Percentiles rank a stretch among this genome's conserved stretches.
Conservation (phyloP, 2,329 filamentous ascomycete species). For the Pleomassaria siparia region DNA sequence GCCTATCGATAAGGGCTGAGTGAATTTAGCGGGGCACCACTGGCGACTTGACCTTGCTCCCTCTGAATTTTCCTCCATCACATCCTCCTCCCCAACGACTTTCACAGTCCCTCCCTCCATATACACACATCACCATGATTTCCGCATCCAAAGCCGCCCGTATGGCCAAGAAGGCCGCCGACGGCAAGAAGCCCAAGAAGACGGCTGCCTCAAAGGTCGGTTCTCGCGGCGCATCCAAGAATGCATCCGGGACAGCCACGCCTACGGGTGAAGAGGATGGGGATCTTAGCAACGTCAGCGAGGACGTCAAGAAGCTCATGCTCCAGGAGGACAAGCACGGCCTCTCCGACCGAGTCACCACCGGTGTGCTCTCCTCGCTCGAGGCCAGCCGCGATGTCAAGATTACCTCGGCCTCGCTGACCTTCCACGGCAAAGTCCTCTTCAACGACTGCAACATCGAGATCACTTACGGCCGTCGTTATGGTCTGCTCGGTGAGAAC, state of each 20-base stretch:
- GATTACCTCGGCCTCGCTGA: conserved; percentile 88
- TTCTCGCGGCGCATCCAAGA: conserved; percentile 68
- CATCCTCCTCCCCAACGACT: conserved; percentile 20
- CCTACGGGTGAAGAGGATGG: conserved; percentile 70
- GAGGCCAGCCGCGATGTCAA: conserved; percentile 90
- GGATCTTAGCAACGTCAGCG: conserved; percentile 55
- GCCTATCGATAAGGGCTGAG: conserved; percentile 4
- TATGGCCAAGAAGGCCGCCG: conserved; percentile 65
- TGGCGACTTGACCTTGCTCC: conserved; percentile 9
- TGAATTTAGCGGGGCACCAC: conserved; percentile 4
- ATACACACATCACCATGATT: conserved; percentile 55
- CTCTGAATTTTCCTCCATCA: conserved; percentile 24
- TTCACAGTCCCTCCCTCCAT: conserved; percentile 7
- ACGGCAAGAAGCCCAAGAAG: conserved; percentile 76
- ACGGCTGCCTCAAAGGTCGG: conserved; percentile 70
- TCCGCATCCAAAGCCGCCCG: conserved; percentile 70
- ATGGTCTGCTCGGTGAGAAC: conserved; percentile 97
- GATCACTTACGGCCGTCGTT: conserved; percentile 87
- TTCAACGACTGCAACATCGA: conserved; percentile 93
- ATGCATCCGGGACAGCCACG: conserved; percentile 63
- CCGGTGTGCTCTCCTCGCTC: conserved; percentile 88
- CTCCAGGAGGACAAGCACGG: conserved; percentile 96
- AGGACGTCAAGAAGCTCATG: conserved; percentile 84
- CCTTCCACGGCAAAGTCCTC: conserved; percentile 97
- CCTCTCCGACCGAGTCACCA: conserved; percentile 96